Evolutionary conservation across 176 grass and related monocot genomes (phyloP), one percentile per base, ranked within the genome.

Genomic region (Luzula sylvatica): DNA sequence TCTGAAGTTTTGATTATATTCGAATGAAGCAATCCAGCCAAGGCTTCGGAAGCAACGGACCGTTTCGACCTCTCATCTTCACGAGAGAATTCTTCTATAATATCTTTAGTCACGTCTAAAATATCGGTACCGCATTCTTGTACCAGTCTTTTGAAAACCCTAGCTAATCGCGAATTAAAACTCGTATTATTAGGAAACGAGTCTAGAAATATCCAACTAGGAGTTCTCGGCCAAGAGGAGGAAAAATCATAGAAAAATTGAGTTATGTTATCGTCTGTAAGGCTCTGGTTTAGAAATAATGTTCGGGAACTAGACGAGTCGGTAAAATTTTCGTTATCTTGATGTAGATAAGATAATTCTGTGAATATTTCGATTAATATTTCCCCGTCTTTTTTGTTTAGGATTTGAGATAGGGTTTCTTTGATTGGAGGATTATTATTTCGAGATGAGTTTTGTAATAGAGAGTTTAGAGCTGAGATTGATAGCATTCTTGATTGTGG

Each of bases 11-110:
- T 74, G 65, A 51, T 45, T 66, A 56, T 63, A 83, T 96, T 82
- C 45, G 90, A 88, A 55, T 88, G 83, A 72, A 96, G 84, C 52
- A 96, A 78, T 21, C 90, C 90, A 50, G 90, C 90, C 66, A 96
- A 75, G 28, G 77, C 84, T 75, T 96, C 90, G 73, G 90, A 80
- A 15, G 90, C 90, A n/a, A 96, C 74, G 70, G 80, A 80, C 64
- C 81, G 80, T 57, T 80, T 86, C 27, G 90, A 72, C 66, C 84
- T 88, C 70, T 96, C 90, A 84, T 86, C 81, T 53, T 83, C 79
- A 79, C 54, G 66, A 56, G 73, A 65, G 69, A 86, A 84, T 49
- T 86, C 75, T 76, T 86, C 77, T 14, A 96, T 60, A 65, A 71
- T 55, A 62, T 42, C 58, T 66, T 86, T 56, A 78, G 88, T 75